Base-by-base conservation (phyloP, 805 yeast genomes). In the Tetrapisispora pingtungensis region DNA sequence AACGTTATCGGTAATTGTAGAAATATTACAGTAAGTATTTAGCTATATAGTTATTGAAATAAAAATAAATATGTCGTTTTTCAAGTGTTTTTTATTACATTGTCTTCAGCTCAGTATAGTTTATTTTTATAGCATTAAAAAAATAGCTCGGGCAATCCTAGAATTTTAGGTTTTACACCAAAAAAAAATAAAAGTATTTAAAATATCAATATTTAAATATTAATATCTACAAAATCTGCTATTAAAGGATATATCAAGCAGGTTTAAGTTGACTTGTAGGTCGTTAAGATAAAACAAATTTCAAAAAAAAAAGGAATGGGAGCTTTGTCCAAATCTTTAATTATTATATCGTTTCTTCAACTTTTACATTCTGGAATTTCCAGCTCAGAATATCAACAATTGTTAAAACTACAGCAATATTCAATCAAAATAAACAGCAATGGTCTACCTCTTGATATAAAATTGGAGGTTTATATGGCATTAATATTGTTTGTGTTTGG, bases 321-420 rank as follows among this genome's bases (percentile, higher is more conserved):
- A 10, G 4, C 54, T 8, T 10, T 47, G 7, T 47, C 57, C 1
- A 51, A 47, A 28, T 22, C 46, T 12, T 33, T 56, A 14, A 40
- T 49, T 13, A 14, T 34, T 2, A 30, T 55, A n/a, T 47, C 59
- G 7, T 30, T 52, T 4, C 22, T 52, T 18, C 52, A 48, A 24
- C 40, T 60, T 4, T 28, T 56, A 3, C 68, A 64, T 46, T 49
- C 66, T 7, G 66, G 59, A 1, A 61, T 58, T 42, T 60, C 66
- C 10, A 60, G 64, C 20, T 60, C 58, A 45, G 66, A 62, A 45
- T 64, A 57, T 41, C 55, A 59, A 41, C 59, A 54, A 36, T 38
- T 59, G 18, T n/a, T 54, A 27, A 54, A 48, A 34, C 32, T 48
- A 4, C 39, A 49, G 10, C 48, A 47, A 3, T 35, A 43, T 35